Conservation (phyloP, 345 rosid species). For the Melaleuca quinquenervia region DNA sequence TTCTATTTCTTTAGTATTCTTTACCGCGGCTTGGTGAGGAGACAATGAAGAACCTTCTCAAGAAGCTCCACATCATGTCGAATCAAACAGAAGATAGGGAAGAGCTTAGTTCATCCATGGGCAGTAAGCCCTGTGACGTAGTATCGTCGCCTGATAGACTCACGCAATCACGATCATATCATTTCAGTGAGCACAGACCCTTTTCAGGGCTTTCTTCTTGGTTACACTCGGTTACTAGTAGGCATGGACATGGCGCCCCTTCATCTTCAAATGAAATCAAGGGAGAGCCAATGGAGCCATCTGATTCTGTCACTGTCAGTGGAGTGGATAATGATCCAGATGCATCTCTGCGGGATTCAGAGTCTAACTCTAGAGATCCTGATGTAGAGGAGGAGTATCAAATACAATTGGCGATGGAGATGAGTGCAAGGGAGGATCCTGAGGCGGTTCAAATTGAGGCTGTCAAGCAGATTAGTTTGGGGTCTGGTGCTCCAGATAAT, state of each 20-base stretch:
- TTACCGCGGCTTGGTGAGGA: conserved; percentile 7
- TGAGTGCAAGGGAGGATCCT: conserved; percentile 97
- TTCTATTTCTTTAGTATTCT: conserved; percentile 41
- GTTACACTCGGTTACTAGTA: conserved; percentile 66
- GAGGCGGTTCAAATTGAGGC: conserved; percentile 98
- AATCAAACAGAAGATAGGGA: conserved; percentile 53
- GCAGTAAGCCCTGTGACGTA: conserved; percentile 32
- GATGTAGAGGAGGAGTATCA: conserved; percentile 84
- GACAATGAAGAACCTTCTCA: conserved; percentile 80
- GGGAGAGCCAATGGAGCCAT: conserved; percentile 36
- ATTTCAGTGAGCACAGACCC: conserved; percentile 48
- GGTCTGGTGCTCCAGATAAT: conserved; percentile 62
- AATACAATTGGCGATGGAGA: conserved; percentile 80
- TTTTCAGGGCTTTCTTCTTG: conserved; percentile 67
- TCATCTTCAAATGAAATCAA: conserved; percentile 42
- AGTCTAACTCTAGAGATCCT: conserved; percentile 62
- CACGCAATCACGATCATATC: conserved; percentile 22
- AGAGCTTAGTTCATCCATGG: conserved; percentile 53
- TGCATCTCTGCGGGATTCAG: conserved; percentile 37
- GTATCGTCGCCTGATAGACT: conserved; percentile 35
- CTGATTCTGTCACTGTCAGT: conserved; percentile 27
- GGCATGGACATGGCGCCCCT: conserved; percentile 45
- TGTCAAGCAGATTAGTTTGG: conserved; percentile 87
- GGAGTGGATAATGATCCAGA: conserved; percentile 3
- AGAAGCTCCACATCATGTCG: conserved; percentile 68